These are phyloP conservation scores for Arxiozyma bovina DNA, from an alignment of 1,139 yeast genomes.

Conservation along the genomic window DNA sequence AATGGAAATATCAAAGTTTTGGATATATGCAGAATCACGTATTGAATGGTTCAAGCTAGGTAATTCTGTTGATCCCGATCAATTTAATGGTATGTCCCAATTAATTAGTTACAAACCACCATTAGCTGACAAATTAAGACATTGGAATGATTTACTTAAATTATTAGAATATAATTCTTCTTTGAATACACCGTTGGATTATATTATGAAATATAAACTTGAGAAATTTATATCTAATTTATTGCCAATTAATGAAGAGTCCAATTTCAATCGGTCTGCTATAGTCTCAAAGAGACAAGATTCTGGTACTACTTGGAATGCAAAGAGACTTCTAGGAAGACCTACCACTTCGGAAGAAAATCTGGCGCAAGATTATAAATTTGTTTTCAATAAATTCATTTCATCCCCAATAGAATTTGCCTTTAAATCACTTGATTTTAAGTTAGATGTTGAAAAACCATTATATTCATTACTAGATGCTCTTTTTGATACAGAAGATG, in stretches of 20 bases:
- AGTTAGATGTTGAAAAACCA: slow-evolving; percentile 18
- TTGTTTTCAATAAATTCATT: slow-evolving; percentile 18
- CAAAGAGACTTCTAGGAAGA: slow-evolving; percentile 11
- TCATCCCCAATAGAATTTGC: slow-evolving; percentile 20
- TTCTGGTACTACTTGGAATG: slow-evolving; percentile 20
- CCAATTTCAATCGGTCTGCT: slow-evolving; percentile 27
- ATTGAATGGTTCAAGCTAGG: slow-evolving; percentile 25
- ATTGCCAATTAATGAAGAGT: slow-evolving; percentile 26
- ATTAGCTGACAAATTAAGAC: slow-evolving; percentile 23
- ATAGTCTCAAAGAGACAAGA: slow-evolving; percentile 14
- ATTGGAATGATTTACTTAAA: slow-evolving; percentile 23
- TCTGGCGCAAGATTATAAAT: slow-evolving; percentile 20
- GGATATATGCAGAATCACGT: slow-evolving; percentile 26
- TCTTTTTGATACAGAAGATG: slow-evolving; percentile 22
- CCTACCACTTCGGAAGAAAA: slow-evolving; percentile 13
- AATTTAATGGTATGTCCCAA: slow-evolving; percentile 14
- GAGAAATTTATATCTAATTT: slow-evolving; percentile 26
- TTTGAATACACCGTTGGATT: slow-evolving; percentile 22
- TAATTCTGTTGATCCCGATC: slow-evolving; percentile 12
- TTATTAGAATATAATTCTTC: slow-evolving; percentile 15
- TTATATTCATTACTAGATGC: slow-evolving; percentile 21
- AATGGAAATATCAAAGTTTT: slow-evolving; percentile 16
- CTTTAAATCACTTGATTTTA: slow-evolving; percentile 14
- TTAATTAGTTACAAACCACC: slow-evolving; percentile 28
- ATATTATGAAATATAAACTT: slow-evolving; percentile 21